Evolutionary conservation across 2,329 filamentous ascomycete genomes (phyloP), one percentile per base, ranked within the genome.

Genomic region (Botrytis tulipae): DNA sequence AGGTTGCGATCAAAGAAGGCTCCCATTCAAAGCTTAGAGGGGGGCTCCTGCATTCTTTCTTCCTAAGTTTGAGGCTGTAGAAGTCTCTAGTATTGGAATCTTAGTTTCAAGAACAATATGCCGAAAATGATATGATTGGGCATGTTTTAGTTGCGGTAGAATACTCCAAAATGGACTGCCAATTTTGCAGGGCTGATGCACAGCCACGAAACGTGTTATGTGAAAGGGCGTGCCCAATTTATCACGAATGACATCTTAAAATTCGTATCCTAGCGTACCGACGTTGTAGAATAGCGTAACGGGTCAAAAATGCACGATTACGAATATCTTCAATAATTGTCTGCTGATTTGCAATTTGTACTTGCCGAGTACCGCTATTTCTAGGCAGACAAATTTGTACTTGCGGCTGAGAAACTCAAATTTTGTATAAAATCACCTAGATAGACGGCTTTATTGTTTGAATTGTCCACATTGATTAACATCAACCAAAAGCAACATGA

Each of bases 161-260:
- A 40, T 40, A 22, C 51, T 68, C 35, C 22, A 37, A 48, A 37
- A 68, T 40, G 35, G 40, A 57, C 51, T 54, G 48, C 35, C 51
- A 57, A 57, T 29, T 3, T 29, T 29, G n/a, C n/a, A 29, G n/a
- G 51, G n/a, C n/a, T 57, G 51, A 18, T 25, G 37, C 66, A 32
- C 35, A 69, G 66, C 66, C 66, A 69, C 48, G 48, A 57, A 22
- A 48, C 66, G 54, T 42, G 42, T 18, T 54, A n/a, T 18, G 48
- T 29, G n/a, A 25, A 35, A 54, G 40, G 40, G 40, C 46, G 51
- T 54, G 16, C 46, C 65, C 10, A 29, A 54, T 68, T 2, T 20
- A 22, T 32, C 37, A 44, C 66, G 35, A 29, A 57, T 57, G 51
- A 57, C n/a, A 29, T 57, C n/a, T 57, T 57, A 57, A 14, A 18